Conservation (phyloP, 139 green algal species). For the Cymbomonas tetramitiformis region DNA sequence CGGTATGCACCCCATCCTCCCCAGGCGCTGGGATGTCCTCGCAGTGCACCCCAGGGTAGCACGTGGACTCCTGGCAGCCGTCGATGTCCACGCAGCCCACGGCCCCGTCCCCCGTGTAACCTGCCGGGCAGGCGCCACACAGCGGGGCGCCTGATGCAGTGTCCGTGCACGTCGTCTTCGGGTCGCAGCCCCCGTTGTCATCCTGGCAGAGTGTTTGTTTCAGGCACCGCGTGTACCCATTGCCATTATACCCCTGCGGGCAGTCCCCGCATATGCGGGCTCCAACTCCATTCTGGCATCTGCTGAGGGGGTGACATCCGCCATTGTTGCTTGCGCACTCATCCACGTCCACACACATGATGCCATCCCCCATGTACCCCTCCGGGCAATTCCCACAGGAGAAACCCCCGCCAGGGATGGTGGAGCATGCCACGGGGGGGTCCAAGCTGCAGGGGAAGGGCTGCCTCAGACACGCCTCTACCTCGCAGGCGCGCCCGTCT, state of each 20-base stretch:
- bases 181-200: conserved; percentile 12
- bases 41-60: conserved; percentile 2
- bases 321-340: conserved; percentile 2
- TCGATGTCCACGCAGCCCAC: conserved; percentile 5
- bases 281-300: not conserved
- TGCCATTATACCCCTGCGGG: conserved; percentile 3
- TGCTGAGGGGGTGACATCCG: conserved; percentile 1
- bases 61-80: not conserved
- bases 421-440: no score
- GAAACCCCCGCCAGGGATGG: not conserved
- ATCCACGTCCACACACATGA: not conserved
- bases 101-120: not conserved
- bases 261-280: conserved; percentile 1
- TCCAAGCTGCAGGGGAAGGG: no score
- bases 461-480: no score
- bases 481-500: no score
- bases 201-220: not conserved
- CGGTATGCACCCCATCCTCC: no score
- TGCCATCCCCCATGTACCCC: not conserved
- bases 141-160: not conserved
- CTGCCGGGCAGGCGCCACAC: not conserved
- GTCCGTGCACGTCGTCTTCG: not conserved
- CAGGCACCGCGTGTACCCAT: not conserved
- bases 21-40: not conserved
- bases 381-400: not conserved